Evolutionary conservation across 139 green algal genomes (phyloP).

Genomic region (Axilococcus clingmanii): DNA sequence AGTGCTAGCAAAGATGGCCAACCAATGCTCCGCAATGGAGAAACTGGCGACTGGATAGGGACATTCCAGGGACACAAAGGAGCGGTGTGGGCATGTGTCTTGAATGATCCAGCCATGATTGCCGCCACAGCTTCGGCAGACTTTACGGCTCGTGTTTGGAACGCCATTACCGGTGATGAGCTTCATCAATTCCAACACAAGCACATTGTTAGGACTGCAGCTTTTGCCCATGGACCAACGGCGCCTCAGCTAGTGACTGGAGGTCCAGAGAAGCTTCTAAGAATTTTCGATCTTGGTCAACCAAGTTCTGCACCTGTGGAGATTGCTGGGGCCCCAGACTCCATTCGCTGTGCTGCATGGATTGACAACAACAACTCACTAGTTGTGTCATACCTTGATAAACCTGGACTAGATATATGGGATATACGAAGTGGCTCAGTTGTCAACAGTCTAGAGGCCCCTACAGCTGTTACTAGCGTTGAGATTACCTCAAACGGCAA

Average conservation of each 20-base stretch:
- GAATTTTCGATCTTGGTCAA: slow-evolving; percentile 77
- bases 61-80: slow-evolving; percentile 98
- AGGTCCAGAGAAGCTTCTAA: slow-evolving; percentile 80
- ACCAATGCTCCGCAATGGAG: slow-evolving; percentile 92
- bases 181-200: slow-evolving; percentile 79
- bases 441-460: slow-evolving; percentile 41
- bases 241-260: slow-evolving; percentile 52
- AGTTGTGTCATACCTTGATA: slow-evolving; percentile 47
- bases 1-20: slow-evolving; percentile 93
- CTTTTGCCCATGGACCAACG: slow-evolving; percentile 49
- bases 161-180: slow-evolving; percentile 86
- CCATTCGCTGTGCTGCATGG: slow-evolving; percentile 58
- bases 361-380: slow-evolving; percentile 64
- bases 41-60: slow-evolving; percentile 96
- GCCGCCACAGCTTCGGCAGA: slow-evolving; percentile 89
- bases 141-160: slow-evolving; percentile 90
- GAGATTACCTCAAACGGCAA: slow-evolving; percentile 65
- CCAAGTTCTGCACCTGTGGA: slow-evolving; percentile 50
- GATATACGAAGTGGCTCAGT: slow-evolving; percentile 56
- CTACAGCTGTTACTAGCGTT: slow-evolving; percentile 57
- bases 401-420: slow-evolving; percentile 51
- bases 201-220: slow-evolving; percentile 86
- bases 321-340: slow-evolving; percentile 8
- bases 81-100: slow-evolving; percentile 85
- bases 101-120: slow-evolving; percentile 77